Evolutionary conservation across 176 grass and related monocot genomes (phyloP).

Genomic region (Oropetium thomaeum): DNA sequence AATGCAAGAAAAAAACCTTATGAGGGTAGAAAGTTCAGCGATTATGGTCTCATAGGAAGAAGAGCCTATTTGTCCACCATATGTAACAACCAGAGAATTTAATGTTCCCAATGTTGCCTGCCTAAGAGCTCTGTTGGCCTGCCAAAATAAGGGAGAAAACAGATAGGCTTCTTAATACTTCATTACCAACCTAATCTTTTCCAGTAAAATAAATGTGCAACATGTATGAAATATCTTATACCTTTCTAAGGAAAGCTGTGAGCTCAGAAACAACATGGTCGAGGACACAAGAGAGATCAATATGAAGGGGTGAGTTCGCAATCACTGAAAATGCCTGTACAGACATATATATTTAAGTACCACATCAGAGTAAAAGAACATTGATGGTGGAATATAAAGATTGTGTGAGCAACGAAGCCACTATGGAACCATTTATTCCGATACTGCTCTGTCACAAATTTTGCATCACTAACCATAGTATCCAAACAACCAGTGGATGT

Average conservation of each 20-base stretch:
- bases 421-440: neutral
- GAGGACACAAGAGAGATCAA: constrained; percentile 75
- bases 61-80: constrained; percentile 79
- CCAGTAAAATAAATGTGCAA: neutral
- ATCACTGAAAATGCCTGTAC: constrained; percentile 89
- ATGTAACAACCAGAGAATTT: constrained; percentile 75
- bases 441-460: neutral
- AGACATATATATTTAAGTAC: neutral
- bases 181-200: neutral
- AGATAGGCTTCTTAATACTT: neutral
- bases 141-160: constrained; percentile 22
- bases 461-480: neutral
- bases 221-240: constrained; percentile 5
- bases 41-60: constrained; percentile 85
- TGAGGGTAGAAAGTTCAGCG: constrained; percentile 75
- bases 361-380: neutral
- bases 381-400: neutral
- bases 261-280: constrained; percentile 93
- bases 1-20: constrained; percentile 51
- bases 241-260: constrained; percentile 84
- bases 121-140: constrained; percentile 84
- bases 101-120: constrained; percentile 82
- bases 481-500: neutral
- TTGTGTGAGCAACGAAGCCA: neutral
- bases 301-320: constrained; percentile 70